phyloP scores from a whole-genome alignment of 306 rosid species.

The Sicyos baderoa region DNA sequence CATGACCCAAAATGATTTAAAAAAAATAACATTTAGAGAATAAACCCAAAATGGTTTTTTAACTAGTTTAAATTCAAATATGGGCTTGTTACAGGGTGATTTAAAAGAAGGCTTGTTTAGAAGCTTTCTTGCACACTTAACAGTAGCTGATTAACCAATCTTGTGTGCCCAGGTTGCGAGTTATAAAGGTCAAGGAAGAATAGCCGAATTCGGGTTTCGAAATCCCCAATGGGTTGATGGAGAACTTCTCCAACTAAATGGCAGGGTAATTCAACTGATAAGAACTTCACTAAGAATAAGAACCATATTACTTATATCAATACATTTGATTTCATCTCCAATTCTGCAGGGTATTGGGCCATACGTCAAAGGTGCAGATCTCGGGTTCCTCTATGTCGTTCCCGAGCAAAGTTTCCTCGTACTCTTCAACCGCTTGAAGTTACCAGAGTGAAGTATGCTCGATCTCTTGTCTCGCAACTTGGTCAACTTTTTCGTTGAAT shows the following conservation, averaged over 20 bases:
- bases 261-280: slow-evolving; percentile 52
- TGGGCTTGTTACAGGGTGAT: background rate
- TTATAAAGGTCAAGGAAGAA: slow-evolving; percentile 88
- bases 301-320: background rate
- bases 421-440: slow-evolving; percentile 79
- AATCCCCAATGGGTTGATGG: slow-evolving; percentile 96
- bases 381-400: slow-evolving; percentile 76
- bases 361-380: slow-evolving; percentile 82
- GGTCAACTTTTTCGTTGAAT: slow-evolving; percentile 9
- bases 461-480: slow-evolving; percentile 2
- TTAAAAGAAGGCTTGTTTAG: background rate
- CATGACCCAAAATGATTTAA: background rate
- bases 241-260: slow-evolving; percentile 86
- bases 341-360: slow-evolving; percentile 76
- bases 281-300: slow-evolving; percentile 5
- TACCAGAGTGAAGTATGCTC: slow-evolving; percentile 48
- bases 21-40: background rate
- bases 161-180: slow-evolving; percentile 55
- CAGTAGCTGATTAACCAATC: background rate
- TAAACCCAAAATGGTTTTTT: background rate
- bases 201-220: slow-evolving; percentile 73
- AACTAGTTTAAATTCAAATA: background rate
- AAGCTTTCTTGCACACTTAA: background rate
- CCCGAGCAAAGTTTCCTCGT: slow-evolving; percentile 96
- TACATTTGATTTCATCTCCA: slow-evolving; percentile 6